phyloP scores from a whole-genome alignment of 2,329 filamentous ascomycete genomes.

The Aspergillus jensenii region DNA sequence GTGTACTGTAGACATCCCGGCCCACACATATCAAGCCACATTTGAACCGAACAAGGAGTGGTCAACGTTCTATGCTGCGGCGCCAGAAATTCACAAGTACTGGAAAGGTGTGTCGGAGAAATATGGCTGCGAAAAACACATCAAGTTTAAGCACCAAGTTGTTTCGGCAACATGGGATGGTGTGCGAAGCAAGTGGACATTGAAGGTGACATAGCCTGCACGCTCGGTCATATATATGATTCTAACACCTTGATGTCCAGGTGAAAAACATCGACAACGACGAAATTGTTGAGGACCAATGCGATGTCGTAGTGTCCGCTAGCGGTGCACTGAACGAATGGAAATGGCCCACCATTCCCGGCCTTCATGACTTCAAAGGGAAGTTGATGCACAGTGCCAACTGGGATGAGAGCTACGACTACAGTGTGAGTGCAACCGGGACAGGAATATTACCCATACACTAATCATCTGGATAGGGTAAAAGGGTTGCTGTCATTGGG shows the following conservation, averaged over 20 bases:
- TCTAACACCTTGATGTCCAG: constrained; percentile 8
- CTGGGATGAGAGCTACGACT: constrained; percentile 42
- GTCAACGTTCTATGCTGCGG: constrained; percentile 50
- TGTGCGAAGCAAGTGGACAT: constrained; percentile 27
- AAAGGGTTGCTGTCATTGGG: constrained; percentile 38
- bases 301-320: constrained; percentile 38
- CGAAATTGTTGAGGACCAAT: constrained; percentile 24
- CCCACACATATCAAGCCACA: constrained; percentile 51
- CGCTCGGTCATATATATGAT: background rate
- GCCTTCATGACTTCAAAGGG: constrained; percentile 48
- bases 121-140: constrained; percentile 47
- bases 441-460: background rate
- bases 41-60: constrained; percentile 51
- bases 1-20: constrained; percentile 42
- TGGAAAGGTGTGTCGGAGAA: constrained; percentile 47
- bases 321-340: constrained; percentile 43
- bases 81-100: constrained; percentile 51
- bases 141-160: constrained; percentile 49
- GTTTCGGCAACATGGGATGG: constrained; percentile 47
- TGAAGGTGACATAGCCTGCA: constrained; percentile 21
- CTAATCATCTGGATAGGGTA: constrained; percentile 22
- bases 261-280: constrained; percentile 24
- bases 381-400: constrained; percentile 45
- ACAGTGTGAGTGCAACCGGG: constrained; percentile 21
- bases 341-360: constrained; percentile 49